Conservation (phyloP, 352 stramenopile species). For the Globisporangium cylindrosporum region DNA sequence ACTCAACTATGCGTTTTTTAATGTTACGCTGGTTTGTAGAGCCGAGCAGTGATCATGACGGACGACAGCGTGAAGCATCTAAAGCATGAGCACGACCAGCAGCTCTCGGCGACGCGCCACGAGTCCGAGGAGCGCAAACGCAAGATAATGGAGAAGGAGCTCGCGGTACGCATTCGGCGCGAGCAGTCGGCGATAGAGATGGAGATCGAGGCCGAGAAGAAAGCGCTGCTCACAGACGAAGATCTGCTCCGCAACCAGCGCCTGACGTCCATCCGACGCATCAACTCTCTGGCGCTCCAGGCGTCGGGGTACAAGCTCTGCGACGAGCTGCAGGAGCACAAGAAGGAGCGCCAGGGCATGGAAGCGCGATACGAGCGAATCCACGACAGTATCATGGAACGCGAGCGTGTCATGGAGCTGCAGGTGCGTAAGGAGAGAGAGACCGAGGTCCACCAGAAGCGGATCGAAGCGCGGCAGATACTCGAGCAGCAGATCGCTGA, state of each 20-base stretch:
- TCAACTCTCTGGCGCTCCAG: constrained; percentile 65
- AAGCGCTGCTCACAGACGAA: constrained; percentile 62
- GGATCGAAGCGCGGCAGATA: constrained; percentile 58
- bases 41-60: constrained; percentile 56
- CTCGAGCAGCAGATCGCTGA: constrained; percentile 73
- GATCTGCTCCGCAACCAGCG: constrained; percentile 58
- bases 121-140: constrained; percentile 68
- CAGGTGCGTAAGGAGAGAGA: constrained; percentile 45
- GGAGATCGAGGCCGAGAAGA: constrained; percentile 63
- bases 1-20: too few relatives aligned
- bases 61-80: constrained; percentile 37
- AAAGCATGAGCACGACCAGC: constrained; percentile 40
- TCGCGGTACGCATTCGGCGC: constrained; percentile 54
- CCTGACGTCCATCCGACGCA: constrained; percentile 58
- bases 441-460: constrained; percentile 36
- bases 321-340: constrained; percentile 44
- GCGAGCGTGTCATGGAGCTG: constrained; percentile 53
- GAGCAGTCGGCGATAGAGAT: constrained; percentile 73
- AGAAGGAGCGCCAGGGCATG: constrained; percentile 35
- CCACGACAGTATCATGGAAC: constrained; percentile 75
- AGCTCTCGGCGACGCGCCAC: constrained; percentile 41
- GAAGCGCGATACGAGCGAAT: constrained; percentile 64
- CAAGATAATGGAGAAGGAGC: constrained; percentile 77
- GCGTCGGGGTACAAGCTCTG: constrained; percentile 65
- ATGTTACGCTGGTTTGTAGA: constrained; percentile 14